Percentiles rank a stretch among this genome's conserved stretches.
phyloP scores from a whole-genome alignment of 495 filamentous ascomycete genomes.

The Annulohypoxylon stygium region DNA sequence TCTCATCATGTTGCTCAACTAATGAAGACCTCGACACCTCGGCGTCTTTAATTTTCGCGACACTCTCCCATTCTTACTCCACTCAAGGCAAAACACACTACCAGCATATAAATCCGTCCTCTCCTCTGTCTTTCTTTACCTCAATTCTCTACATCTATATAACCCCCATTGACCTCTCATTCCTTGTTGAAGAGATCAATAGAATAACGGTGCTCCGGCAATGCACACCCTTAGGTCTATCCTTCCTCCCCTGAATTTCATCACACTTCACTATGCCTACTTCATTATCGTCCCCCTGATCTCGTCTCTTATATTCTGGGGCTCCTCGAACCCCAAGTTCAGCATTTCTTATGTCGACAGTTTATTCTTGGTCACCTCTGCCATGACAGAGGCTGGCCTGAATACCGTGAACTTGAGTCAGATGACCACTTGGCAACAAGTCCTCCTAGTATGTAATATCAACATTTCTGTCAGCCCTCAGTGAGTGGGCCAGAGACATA shows the following conservation, averaged over 20 bases:
- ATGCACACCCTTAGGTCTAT: slow-evolving; percentile 44
- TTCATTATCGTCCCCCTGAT: slow-evolving; percentile 77
- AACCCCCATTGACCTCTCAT: not conserved
- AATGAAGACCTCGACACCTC: not conserved
- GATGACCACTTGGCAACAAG: slow-evolving; percentile 84
- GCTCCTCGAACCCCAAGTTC: slow-evolving; percentile 67
- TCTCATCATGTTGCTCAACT: slow-evolving; percentile 32
- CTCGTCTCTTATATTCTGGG: slow-evolving; percentile 79
- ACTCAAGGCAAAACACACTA: slow-evolving; percentile 19
- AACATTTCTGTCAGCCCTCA: not conserved
- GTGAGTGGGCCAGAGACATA: not conserved
- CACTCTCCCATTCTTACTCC: not conserved
- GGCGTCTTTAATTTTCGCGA: not conserved
- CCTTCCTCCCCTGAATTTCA: slow-evolving; percentile 77
- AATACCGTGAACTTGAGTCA: slow-evolving; percentile 76
- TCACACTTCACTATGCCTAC: slow-evolving; percentile 79
- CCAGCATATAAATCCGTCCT: not conserved
- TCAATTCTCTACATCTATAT: not conserved
- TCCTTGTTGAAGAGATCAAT: slow-evolving; percentile 11
- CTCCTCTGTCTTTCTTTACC: not conserved
- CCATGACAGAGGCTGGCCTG: slow-evolving; percentile 84
- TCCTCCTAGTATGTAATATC: slow-evolving; percentile 61
- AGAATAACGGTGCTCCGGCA: slow-evolving; percentile 31
- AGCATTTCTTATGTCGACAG: slow-evolving; percentile 80
- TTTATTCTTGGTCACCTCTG: slow-evolving; percentile 80